Evolutionary conservation across 129 eudicot genomes (phyloP).

Genomic region (sunflower (Helianthus annuus)): HanXRQr2.0-SUNRISE NC_035444.2:152681881-152682380

Average conservation of each 20-base stretch:
- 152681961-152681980: constrained; percentile 92
- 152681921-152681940: constrained; percentile 95
- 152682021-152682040: background rate
- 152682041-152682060: background rate
- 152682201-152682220: constrained; percentile 52
- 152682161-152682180: background rate
- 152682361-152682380: constrained; percentile 60
- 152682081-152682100: constrained; percentile 81
- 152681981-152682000: constrained; percentile 96
- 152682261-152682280: constrained; percentile 58
- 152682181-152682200: background rate
- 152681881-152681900: constrained; percentile 21
- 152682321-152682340: constrained; percentile 13
- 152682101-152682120: constrained; percentile 71
- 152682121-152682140: constrained; percentile 45
- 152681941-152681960: constrained; percentile 87
- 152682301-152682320: background rate
- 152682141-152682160: constrained; percentile 55
- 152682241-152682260: constrained; percentile 47
- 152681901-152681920: constrained; percentile 20
- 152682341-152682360: constrained; percentile 24
- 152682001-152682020: constrained; percentile 17
- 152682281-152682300: constrained; percentile 29
- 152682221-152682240: constrained; percentile 40
- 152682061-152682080: background rate